phyloP scores from a whole-genome alignment of 305 asterid genomes.

The Coffea humblotiana region DNA sequence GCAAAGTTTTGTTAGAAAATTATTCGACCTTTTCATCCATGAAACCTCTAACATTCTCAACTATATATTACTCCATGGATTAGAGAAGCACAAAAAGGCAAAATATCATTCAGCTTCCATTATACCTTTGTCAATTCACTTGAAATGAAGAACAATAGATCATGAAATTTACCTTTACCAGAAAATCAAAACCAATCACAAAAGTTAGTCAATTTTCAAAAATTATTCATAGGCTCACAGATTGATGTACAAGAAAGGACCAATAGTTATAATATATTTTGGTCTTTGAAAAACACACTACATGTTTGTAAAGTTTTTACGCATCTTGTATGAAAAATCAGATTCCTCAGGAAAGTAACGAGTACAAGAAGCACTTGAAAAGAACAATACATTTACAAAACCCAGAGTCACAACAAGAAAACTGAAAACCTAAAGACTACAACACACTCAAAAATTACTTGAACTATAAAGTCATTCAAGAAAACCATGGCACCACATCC shows the following conservation, averaged over 20 bases:
- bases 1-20: neutral
- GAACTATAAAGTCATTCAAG: no score
- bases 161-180: neutral
- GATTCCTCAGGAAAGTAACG: neutral
- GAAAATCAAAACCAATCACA: neutral
- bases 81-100: neutral
- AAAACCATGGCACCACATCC: neutral
- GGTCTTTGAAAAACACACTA: neutral
- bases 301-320: neutral
- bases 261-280: neutral
- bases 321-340: neutral
- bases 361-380: neutral
- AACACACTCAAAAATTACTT: neutral
- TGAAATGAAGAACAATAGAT: neutral
- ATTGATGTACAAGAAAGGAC: neutral
- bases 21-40: neutral
- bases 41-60: neutral
- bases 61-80: neutral
- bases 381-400: neutral
- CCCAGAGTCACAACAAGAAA: neutral
- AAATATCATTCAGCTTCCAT: neutral
- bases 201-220: neutral
- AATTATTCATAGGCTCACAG: neutral
- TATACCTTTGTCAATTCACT: neutral
- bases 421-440: neutral